Evolutionary conservation across 306 rosid genomes (phyloP).

Genomic region (Quercus variabilis): DNA sequence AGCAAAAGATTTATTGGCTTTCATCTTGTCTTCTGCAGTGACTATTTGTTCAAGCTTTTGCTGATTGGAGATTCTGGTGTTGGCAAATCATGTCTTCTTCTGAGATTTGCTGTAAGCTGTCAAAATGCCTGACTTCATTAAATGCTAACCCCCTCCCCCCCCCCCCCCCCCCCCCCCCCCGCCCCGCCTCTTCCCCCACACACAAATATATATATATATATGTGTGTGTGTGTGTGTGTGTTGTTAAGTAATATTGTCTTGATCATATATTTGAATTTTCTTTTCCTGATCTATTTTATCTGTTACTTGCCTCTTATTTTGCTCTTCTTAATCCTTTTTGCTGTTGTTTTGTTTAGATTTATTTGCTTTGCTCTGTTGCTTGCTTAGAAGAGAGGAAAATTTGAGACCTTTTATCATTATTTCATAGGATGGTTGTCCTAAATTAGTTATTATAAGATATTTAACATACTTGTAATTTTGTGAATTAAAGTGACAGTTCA

Average conservation of each 20-base stretch:
- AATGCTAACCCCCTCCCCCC: neutral
- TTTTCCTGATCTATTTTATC: neutral
- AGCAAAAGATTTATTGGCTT: neutral
- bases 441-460: too few relatives aligned
- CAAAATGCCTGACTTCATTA: neutral
- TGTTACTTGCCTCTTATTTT: neutral
- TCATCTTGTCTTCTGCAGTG: constrained; percentile 29
- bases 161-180: too few relatives aligned
- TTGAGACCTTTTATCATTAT: neutral
- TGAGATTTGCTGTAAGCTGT: constrained; percentile 50
- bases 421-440: neutral
- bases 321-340: neutral
- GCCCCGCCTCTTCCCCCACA: too few relatives aligned
- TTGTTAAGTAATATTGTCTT: neutral
- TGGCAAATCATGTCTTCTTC: constrained; percentile 52
- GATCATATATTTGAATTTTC: neutral
- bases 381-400: neutral
- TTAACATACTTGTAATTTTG: neutral
- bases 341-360: neutral
- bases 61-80: constrained; percentile 59
- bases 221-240: too few relatives aligned
- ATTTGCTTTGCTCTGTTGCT: neutral
- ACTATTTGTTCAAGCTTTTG: constrained; percentile 54
- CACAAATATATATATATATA: fast-evolving
- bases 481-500: neutral